phyloP scores from a whole-genome alignment of 257 asterid genomes.

The Solanum phureja region DNA sequence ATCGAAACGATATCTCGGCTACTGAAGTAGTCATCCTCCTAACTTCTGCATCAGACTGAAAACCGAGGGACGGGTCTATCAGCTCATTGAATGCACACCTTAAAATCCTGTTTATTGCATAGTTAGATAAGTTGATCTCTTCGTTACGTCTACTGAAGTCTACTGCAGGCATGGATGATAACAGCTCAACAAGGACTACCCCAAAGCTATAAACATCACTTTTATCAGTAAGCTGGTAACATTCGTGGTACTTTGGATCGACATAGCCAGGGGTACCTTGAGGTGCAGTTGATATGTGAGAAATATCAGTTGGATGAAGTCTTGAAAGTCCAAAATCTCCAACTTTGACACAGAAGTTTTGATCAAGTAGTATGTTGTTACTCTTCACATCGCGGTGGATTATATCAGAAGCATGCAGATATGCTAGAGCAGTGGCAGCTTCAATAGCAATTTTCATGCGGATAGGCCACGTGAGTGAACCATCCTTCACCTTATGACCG shows the following conservation, averaged over 20 bases:
- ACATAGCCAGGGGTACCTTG: constrained; percentile 12
- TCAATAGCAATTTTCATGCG: constrained; percentile 11
- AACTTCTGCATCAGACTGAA: background rate
- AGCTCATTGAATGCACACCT: background rate
- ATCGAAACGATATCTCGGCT: background rate
- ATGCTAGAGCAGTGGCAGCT: constrained; percentile 6
- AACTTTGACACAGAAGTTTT: constrained; percentile 7
- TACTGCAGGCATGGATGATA: constrained; percentile 8
- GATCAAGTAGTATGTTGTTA: constrained; percentile 9
- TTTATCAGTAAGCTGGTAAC: constrained; percentile 10
- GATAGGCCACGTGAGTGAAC: constrained; percentile 8
- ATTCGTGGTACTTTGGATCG: constrained; percentile 12
- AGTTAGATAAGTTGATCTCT: constrained; percentile 6
- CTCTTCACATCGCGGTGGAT: constrained; percentile 16
- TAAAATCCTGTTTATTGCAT: constrained; percentile 4
- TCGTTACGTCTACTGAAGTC: constrained; percentile 1
- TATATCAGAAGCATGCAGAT: constrained; percentile 10
- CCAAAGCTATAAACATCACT: constrained; percentile 17
- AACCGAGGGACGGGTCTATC: background rate
- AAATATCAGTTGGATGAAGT: background rate
- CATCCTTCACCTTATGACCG: background rate
- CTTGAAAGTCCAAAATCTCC: constrained; percentile 14
- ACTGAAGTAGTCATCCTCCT: background rate
- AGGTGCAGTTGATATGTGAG: constrained; percentile 14
- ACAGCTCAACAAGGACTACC: constrained; percentile 9